Percentiles rank a stretch among this genome's conserved stretches.
Evolutionary conservation across 2,329 filamentous ascomycete species (phyloP).

Genomic region (Phyllosticta citribraziliensis): DNA sequence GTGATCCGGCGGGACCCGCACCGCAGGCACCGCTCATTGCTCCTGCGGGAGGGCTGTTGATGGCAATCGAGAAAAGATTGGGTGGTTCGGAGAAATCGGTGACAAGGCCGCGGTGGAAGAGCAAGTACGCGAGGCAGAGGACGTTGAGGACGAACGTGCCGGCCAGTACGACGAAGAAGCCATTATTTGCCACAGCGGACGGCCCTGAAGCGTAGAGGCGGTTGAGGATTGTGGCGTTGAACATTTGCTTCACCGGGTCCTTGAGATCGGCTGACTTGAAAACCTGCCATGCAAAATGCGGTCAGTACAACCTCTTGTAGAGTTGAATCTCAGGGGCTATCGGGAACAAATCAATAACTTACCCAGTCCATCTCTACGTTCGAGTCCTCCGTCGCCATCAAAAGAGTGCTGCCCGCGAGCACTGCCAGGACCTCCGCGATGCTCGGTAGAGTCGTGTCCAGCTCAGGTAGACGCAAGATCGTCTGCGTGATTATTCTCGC

Average conservation of each 20-base stretch:
- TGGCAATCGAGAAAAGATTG: constrained; percentile 61
- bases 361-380: constrained; percentile 48
- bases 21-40: constrained; percentile 5
- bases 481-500: constrained; percentile 35
- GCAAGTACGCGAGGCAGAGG: constrained; percentile 54
- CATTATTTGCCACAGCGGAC: constrained; percentile 47
- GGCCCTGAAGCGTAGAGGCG: constrained; percentile 64
- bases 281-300: constrained; percentile 19
- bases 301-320: not conserved
- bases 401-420: constrained; percentile 55
- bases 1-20: not conserved
- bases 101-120: constrained; percentile 51
- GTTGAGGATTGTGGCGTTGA: constrained; percentile 53
- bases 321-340: not conserved
- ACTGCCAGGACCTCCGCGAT: constrained; percentile 67
- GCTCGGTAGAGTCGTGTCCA: constrained; percentile 50
- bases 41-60: constrained; percentile 48
- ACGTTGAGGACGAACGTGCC: constrained; percentile 59
- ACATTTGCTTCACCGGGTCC: constrained; percentile 44
- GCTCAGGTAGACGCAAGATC: constrained; percentile 28
- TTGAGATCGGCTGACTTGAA: constrained; percentile 29
- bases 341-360: constrained; percentile 9
- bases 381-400: constrained; percentile 48
- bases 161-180: constrained; percentile 58
- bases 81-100: constrained; percentile 72